These are phyloP conservation scores for Plantago ovata DNA, from an alignment of 257 asterid species.

Conservation along the genomic window DNA sequence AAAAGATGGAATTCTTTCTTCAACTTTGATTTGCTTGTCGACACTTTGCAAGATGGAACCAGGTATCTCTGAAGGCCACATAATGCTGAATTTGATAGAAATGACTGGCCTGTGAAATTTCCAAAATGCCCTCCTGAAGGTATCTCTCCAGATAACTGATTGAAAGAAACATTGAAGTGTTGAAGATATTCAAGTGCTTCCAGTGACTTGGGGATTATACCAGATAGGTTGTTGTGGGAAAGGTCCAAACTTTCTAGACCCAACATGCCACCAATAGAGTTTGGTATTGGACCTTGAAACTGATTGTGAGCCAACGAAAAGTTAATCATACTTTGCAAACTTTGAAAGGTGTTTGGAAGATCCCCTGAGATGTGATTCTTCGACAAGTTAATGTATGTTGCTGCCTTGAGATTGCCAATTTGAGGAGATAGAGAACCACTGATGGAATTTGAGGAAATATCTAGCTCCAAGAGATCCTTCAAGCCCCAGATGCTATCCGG, in stretches of 20 bases:
- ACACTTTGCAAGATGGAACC: constrained; percentile 16
- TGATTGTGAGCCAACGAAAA: constrained; percentile 30
- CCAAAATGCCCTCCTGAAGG: constrained; percentile 25
- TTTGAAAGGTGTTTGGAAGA: constrained; percentile 28
- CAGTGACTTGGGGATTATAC: constrained; percentile 26
- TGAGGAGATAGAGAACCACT: constrained; percentile 15
- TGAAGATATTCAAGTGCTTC: constrained; percentile 19
- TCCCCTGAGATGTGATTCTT: constrained; percentile 28
- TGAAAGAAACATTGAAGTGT: constrained; percentile 29
- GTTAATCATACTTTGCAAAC: constrained; percentile 13
- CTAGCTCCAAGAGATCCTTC: constrained; percentile 21
- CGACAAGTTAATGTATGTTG: constrained; percentile 24
- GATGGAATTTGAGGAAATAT: constrained; percentile 31
- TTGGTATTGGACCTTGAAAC: constrained; percentile 32
- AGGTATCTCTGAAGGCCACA: constrained; percentile 22
- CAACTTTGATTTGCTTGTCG: not conserved
- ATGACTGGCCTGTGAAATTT: constrained; percentile 12
- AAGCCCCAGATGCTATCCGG: constrained; percentile 15
- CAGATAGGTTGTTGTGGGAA: constrained; percentile 30
- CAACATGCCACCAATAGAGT: constrained; percentile 15
- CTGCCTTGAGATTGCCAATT: constrained; percentile 23
- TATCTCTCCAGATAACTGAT: constrained; percentile 27
- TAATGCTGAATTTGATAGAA: constrained; percentile 20
- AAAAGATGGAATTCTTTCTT: not conserved
- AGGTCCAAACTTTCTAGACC: constrained; percentile 28